Conservation (phyloP, 2,329 filamentous ascomycete genomes). For the Lecanicillium sp. region DNA sequence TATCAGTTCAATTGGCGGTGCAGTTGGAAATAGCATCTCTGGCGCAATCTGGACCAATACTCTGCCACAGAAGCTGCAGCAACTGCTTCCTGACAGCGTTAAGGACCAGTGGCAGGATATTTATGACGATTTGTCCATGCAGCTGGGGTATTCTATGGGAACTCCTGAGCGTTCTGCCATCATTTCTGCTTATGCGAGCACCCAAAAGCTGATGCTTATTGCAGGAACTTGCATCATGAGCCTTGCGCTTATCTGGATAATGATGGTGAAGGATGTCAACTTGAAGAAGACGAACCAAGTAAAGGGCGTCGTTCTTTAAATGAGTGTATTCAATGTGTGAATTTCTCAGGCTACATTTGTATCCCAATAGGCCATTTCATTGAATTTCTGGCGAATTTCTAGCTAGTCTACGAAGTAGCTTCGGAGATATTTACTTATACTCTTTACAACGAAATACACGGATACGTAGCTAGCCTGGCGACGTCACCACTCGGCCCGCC, state of each 20-base stretch:
- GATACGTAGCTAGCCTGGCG: too few relatives aligned
- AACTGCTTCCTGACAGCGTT: slow-evolving; percentile 27
- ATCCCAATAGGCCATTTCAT: too few relatives aligned
- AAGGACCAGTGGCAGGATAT: slow-evolving; percentile 31
- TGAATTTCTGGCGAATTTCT: too few relatives aligned
- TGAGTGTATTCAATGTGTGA: too few relatives aligned
- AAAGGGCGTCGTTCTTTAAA: slow-evolving; percentile 15
- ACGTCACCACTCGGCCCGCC: too few relatives aligned
- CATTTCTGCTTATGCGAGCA: slow-evolving; percentile 35
- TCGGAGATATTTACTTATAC: too few relatives aligned
- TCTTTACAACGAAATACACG: too few relatives aligned
- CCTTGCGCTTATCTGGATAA: slow-evolving; percentile 18
- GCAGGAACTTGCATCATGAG: slow-evolving; percentile 23
- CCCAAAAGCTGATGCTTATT: slow-evolving; percentile 32
- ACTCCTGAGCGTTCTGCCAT: slow-evolving; percentile 33
- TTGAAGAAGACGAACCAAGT: slow-evolving; percentile 21
- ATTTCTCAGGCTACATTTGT: too few relatives aligned
- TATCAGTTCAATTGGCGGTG: slow-evolving; percentile 21
- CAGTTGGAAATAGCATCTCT: slow-evolving; percentile 22
- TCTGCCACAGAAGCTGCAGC: slow-evolving; percentile 28
- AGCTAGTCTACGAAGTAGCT: too few relatives aligned
- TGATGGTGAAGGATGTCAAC: slow-evolving; percentile 22
- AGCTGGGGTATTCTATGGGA: slow-evolving; percentile 31
- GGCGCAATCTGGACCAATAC: slow-evolving; percentile 25
- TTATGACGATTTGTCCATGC: slow-evolving; percentile 23